A percentile compares a stretch with the other conserved stretches of the same genome.
Conservation (phyloP, 768 basidiomycete species). For the Imleria badia region DNA sequence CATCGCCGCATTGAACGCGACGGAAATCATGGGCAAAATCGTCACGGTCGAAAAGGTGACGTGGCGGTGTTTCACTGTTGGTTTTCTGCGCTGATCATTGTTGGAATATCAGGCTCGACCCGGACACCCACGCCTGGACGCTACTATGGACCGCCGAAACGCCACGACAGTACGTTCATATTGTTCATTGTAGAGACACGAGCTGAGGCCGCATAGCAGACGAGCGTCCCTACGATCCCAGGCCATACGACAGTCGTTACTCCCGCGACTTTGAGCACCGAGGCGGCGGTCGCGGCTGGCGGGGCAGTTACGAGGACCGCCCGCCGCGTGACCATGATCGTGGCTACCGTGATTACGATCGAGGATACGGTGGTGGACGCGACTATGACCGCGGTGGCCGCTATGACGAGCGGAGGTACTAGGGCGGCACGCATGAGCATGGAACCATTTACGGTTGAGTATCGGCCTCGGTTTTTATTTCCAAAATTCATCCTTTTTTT, state of each 20-base stretch:
- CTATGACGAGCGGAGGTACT: constrained; percentile 46
- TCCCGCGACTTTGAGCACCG: constrained; percentile 61
- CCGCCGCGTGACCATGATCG: constrained; percentile 33
- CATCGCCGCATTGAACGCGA: constrained; percentile 77
- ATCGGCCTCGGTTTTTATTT: not conserved
- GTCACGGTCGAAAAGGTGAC: constrained; percentile 85
- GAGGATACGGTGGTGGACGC: constrained; percentile 33
- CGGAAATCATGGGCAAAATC: constrained; percentile 84
- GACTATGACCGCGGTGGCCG: constrained; percentile 41
- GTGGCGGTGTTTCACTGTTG: constrained; percentile 3
- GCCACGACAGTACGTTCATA: constrained; percentile 55
- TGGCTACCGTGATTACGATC: constrained; percentile 42
- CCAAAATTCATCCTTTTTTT: not conserved
- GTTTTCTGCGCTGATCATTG: not conserved
- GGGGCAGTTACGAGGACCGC: constrained; percentile 40
- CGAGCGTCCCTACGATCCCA: constrained; percentile 88
- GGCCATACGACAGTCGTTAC: constrained; percentile 90
- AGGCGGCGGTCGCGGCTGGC: constrained; percentile 29
- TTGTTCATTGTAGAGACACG: not conserved
- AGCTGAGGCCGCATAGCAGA: constrained; percentile 38
- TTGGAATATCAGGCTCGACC: constrained; percentile 66
- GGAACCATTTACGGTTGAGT: not conserved
- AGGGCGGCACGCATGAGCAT: constrained; percentile 10
- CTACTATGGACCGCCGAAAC: constrained; percentile 93
- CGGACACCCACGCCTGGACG: constrained; percentile 90